Percentiles rank a stretch among this genome's conserved stretches.
Evolutionary conservation across 495 filamentous ascomycete genomes (phyloP).

Genomic region (Oidiodendron maius): DNA sequence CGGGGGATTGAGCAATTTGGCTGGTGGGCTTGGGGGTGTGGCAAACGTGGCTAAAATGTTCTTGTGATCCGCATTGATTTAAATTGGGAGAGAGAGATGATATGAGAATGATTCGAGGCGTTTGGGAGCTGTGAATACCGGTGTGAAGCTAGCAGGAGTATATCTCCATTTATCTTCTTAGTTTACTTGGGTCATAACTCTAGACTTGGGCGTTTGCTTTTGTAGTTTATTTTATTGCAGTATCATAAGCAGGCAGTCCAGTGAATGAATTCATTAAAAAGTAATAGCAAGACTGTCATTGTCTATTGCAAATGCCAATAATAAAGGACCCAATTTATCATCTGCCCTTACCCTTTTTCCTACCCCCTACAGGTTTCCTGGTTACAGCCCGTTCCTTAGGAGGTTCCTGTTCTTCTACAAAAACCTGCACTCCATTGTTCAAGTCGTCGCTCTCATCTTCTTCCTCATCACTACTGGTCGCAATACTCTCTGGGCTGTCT

Average conservation of each 20-base stretch:
- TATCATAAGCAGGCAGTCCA: not conserved
- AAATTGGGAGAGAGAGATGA: not conserved
- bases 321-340: not conserved
- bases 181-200: not conserved
- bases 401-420: slow-evolving; percentile 14
- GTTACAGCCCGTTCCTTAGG: slow-evolving; percentile 9
- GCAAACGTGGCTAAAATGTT: slow-evolving; percentile 60
- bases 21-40: slow-evolving; percentile 34
- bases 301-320: slow-evolving; percentile 1
- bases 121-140: slow-evolving; percentile 10
- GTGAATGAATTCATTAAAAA: slow-evolving; percentile 9
- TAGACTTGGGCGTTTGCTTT: not conserved
- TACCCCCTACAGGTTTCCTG: slow-evolving; percentile 14
- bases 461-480: slow-evolving; percentile 10
- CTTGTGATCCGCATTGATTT: slow-evolving; percentile 32
- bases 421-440: slow-evolving; percentile 30
- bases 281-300: slow-evolving; percentile 5
- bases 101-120: slow-evolving; percentile 1
- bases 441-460: slow-evolving; percentile 27
- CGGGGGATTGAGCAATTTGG: slow-evolving; percentile 10
- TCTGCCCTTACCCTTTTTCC: slow-evolving; percentile 12
- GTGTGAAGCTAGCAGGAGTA: not conserved
- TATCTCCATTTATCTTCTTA: too few relatives aligned
- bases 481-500: slow-evolving; percentile 14
- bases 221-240: not conserved